Base-by-base conservation (phyloP, 2,329 filamentous ascomycete species). In the Colletotrichum endophyticum region DNA sequence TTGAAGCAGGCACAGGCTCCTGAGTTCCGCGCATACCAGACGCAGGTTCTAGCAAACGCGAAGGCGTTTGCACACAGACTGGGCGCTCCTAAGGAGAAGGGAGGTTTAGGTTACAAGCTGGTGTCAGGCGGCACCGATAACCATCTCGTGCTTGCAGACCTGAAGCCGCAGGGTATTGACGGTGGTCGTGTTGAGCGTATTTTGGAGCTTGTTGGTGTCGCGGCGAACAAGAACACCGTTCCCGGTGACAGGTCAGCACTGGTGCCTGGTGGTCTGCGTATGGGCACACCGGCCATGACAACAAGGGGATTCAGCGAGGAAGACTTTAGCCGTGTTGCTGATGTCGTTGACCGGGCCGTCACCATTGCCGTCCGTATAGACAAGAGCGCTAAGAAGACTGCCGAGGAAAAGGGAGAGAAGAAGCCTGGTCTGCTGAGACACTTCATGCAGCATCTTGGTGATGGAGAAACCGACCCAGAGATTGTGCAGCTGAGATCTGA, bases 181-280 rank as follows among this genome's bases (percentile, higher is more conserved):
- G 96, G 96, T 80, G 94, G 94, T 28, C 94, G 96, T 70, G 95
- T 98, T 16, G 96, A 98, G 88, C 93, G 95, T 63, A 93, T 98
- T 19, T 91, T 98, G 28, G 96, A 98, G 85, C 92, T 98, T 63
- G 95, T 98, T 79, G 96, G 96, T 81, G 96, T 99, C 69, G 97
- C 97, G n/a, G 94, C 95, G 84, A 99, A 99, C 91, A 99, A 99
- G 91, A 99, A 99, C 88, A 98, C 97, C 9, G 96, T 98, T 0
- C 97, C 97, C 2, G 97, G 96, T 59, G 97, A 99, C 87, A 95
- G 94, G 84, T 98, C 96, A 1, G 97, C 97, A 2, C 91, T 99
- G 83, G 95, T 96, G 79, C 97, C 97, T 16, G 96, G 96, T 79
- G 97, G 97, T 78, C 90, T 99, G 79, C 94, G 97, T 79, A 96